Conservation (phyloP, 352 stramenopile species). For the Phytopythium cucurbitacearum region DNA sequence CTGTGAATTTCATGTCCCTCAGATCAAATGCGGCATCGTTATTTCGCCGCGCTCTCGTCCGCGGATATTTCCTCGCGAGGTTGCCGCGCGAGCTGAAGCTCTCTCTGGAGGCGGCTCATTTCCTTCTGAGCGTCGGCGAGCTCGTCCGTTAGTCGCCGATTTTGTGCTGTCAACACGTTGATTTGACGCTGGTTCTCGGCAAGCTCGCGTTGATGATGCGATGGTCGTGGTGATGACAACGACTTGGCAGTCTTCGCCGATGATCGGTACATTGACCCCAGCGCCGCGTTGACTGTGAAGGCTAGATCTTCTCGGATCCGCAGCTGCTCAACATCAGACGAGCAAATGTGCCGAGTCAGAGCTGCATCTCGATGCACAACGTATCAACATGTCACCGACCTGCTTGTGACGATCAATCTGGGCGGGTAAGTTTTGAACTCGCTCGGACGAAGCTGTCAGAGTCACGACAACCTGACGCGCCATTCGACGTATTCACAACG, state of each 20-base stretch:
- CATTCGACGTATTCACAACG: background rate
- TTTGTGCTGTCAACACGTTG: slow-evolving; percentile 58
- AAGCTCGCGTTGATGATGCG: slow-evolving; percentile 26
- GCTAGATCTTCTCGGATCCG: slow-evolving; percentile 69
- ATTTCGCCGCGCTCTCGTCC: background rate
- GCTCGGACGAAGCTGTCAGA: slow-evolving; percentile 44
- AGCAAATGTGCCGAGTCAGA: background rate
- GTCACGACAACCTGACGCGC: slow-evolving; percentile 42
- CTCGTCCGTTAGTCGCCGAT: slow-evolving; percentile 47
- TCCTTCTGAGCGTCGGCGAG: slow-evolving; percentile 49
- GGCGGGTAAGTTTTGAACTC: slow-evolving; percentile 38
- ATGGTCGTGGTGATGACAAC: slow-evolving; percentile 7
- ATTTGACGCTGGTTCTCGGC: slow-evolving; percentile 56
- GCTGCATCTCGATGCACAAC: too few species aligned
- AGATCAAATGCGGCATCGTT: background rate
- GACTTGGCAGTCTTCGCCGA: background rate
- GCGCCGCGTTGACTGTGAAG: slow-evolving; percentile 74
- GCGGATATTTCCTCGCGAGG: slow-evolving; percentile 25
- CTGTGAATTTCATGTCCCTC: too few species aligned
- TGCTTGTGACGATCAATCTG: slow-evolving; percentile 75
- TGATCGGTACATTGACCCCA: slow-evolving; percentile 66
- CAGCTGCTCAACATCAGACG: slow-evolving; percentile 18
- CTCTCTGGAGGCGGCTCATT: slow-evolving; percentile 45
- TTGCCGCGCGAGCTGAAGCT: slow-evolving; percentile 39
- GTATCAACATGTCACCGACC: slow-evolving; percentile 14